Percentiles rank a stretch among this genome's conserved stretches.
These are phyloP conservation scores for Geotrichum phurueaensis DNA, from an alignment of 1,139 yeast genomes.

Conservation along the genomic window DNA sequence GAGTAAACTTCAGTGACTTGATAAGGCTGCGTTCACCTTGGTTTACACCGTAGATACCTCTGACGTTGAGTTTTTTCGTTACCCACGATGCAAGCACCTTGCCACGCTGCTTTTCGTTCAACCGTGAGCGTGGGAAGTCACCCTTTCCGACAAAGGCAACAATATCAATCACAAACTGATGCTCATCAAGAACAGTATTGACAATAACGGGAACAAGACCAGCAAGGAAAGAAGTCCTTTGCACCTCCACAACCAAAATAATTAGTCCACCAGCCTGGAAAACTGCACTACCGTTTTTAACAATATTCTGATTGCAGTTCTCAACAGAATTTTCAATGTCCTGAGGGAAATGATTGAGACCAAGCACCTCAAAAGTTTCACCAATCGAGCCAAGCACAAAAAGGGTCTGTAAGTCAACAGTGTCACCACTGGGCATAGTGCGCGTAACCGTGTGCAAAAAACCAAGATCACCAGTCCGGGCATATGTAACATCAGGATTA, in stretches of 20 bases:
- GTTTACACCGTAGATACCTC: constrained; percentile 36
- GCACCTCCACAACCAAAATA: constrained; percentile 70
- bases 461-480: constrained; percentile 92
- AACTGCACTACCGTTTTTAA: constrained; percentile 54
- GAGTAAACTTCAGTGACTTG: constrained; percentile 21
- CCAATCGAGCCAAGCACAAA: constrained; percentile 81
- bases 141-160: constrained; percentile 71
- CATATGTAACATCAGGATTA: constrained; percentile 55
- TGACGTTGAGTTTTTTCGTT: constrained; percentile 38
- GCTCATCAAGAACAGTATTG: constrained; percentile 70
- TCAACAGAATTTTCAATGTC: constrained; percentile 79
- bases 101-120: constrained; percentile 73
- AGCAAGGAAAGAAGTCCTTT: constrained; percentile 44
- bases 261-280: constrained; percentile 81
- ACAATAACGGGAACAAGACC: constrained; percentile 79
- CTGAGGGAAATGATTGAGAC: constrained; percentile 81
- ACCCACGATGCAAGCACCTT: constrained; percentile 55
- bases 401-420: constrained; percentile 65
- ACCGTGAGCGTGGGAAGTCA: constrained; percentile 60
- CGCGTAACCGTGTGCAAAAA: constrained; percentile 69
- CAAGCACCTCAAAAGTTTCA: constrained; percentile 86
- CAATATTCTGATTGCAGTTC: constrained; percentile 54
- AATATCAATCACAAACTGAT: constrained; percentile 78
- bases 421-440: constrained; percentile 36
- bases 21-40: constrained; percentile 28